A percentile compares a stretch with the other conserved stretches of the same genome.
Conservation (phyloP, 2,329 filamentous ascomycete species). For the Monilinia fructicola region DNA sequence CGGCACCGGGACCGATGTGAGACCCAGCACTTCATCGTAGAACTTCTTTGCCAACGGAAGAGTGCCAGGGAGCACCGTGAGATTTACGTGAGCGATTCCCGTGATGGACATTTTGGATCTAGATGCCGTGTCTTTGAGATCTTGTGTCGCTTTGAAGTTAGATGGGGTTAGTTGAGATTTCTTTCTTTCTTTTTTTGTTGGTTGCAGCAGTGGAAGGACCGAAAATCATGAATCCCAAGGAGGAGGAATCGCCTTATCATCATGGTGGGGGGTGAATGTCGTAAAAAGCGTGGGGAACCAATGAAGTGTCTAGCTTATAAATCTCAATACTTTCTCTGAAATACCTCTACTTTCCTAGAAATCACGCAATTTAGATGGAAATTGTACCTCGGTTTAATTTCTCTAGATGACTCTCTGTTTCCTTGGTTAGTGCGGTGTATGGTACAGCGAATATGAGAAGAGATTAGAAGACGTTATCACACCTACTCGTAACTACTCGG, state of each 20-base stretch:
- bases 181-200: not conserved
- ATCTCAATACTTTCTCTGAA: not conserved
- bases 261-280: constrained; percentile 14
- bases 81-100: constrained; percentile 57
- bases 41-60: constrained; percentile 53
- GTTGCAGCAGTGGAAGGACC: not conserved
- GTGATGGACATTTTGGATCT: constrained; percentile 43
- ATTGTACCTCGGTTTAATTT: not conserved
- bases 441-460: not conserved
- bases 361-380: constrained; percentile 1
- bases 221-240: not conserved
- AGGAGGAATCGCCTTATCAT: not conserved
- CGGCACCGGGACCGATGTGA: constrained; percentile 54
- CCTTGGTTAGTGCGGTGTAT: not conserved
- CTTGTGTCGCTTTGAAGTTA: not conserved
- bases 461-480: not conserved
- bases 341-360: not conserved
- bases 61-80: constrained; percentile 55
- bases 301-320: not conserved
- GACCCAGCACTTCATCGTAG: constrained; percentile 56
- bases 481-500: no score
- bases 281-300: not conserved
- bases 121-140: no score
- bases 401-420: no score
- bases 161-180: not conserved